phyloP scores from a whole-genome alignment of 345 rosid species.

The Eutrema heterophyllum region DNA sequence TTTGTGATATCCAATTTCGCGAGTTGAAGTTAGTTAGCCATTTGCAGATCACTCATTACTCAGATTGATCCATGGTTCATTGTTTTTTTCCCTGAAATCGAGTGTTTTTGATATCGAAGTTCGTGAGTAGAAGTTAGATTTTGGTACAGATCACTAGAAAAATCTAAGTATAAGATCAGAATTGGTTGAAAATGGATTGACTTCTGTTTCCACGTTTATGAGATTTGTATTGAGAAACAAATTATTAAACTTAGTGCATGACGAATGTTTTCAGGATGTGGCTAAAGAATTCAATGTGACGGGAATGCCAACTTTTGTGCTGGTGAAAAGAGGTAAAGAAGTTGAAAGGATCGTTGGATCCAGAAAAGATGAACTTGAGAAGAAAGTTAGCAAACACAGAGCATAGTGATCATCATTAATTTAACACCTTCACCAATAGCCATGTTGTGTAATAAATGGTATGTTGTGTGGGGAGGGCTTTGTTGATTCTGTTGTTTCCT shows the following conservation, averaged over 20 bases:
- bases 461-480: background rate
- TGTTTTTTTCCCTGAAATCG: background rate
- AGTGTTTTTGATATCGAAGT: background rate
- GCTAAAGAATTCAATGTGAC: conserved; percentile 64
- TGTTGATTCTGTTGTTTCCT: background rate
- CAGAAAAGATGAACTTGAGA: conserved; percentile 54
- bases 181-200: background rate
- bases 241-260: background rate
- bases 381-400: conserved; percentile 43
- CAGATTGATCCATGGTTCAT: background rate
- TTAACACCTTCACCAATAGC: background rate
- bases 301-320: conserved; percentile 91
- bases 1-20: too few species aligned
- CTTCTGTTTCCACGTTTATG: background rate
- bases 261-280: conserved; percentile 45
- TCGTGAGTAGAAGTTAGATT: background rate
- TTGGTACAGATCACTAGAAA: background rate
- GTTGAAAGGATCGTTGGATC: conserved; percentile 67
- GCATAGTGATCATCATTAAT: background rate
- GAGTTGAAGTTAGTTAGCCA: too few species aligned
- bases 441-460: conserved; percentile 8
- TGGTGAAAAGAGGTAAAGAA: conserved; percentile 72
- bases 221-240: background rate
- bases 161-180: background rate
- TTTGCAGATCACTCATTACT: background rate